phyloP scores from a whole-genome alignment of 305 asterid species.

The Rubia balearica region DNA sequence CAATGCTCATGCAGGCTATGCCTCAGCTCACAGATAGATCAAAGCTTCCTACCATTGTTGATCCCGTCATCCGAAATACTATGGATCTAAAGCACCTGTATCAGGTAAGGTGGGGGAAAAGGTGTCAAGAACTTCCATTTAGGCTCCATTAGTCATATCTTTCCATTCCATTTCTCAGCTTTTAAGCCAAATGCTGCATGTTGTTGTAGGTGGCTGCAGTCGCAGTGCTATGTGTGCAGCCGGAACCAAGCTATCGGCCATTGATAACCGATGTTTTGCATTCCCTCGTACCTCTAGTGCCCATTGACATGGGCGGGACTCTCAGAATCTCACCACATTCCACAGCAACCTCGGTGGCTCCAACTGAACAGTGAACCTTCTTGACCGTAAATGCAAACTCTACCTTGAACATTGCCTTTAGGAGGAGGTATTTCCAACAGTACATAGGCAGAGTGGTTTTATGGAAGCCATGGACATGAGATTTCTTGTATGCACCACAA shows the following conservation, averaged over 20 bases:
- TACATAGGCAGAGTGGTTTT: background rate
- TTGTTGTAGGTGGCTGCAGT: constrained; percentile 63
- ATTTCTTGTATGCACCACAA: constrained; percentile 12
- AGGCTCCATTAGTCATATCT: background rate
- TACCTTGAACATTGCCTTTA: background rate
- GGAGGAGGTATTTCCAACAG: background rate
- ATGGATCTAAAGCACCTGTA: constrained; percentile 72
- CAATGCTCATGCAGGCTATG: constrained; percentile 48
- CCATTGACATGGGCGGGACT: constrained; percentile 59
- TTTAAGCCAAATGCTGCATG: background rate
- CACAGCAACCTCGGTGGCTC: constrained; percentile 4
- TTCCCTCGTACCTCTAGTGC: constrained; percentile 71
- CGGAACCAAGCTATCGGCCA: constrained; percentile 83
- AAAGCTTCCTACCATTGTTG: constrained; percentile 63
- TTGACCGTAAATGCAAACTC: background rate
- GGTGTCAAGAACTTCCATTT: background rate
- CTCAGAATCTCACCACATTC: constrained; percentile 27
- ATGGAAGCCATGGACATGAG: constrained; percentile 10
- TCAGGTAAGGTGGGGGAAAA: constrained; percentile 31
- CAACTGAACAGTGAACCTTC: background rate
- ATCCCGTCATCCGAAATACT: constrained; percentile 53
- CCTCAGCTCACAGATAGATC: constrained; percentile 86
- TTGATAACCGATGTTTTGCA: constrained; percentile 66
- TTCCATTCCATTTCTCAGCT: background rate
- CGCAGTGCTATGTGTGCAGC: constrained; percentile 66